Percentiles rank a stretch among this genome's conserved stretches.
These are phyloP conservation scores for Boletellus ananas DNA, from an alignment of 768 basidiomycete genomes.

Conservation along the genomic window DNA sequence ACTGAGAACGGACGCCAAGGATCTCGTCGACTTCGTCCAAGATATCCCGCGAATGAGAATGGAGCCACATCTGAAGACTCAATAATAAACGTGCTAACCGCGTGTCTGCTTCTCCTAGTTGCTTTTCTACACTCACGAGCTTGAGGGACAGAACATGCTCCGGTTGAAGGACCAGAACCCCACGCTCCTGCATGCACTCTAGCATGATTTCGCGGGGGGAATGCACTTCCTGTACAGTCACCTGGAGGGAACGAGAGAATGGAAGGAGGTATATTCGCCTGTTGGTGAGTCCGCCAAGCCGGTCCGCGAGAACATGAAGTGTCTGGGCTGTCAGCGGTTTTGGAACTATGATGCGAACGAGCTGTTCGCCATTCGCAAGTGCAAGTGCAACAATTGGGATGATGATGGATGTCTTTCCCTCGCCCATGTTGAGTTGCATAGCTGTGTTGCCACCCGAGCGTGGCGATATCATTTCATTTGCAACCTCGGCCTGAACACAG, in stretches of 20 bases:
- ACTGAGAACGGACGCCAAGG: constrained; percentile 41
- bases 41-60: constrained; percentile 15
- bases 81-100: constrained; percentile 18
- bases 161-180: constrained; percentile 44
- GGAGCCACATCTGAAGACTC: constrained; percentile 16
- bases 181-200: constrained; percentile 34
- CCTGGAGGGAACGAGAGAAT: constrained; percentile 37
- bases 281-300: constrained; percentile 40
- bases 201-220: constrained; percentile 18
- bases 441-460: constrained; percentile 31
- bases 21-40: constrained; percentile 24
- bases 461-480: constrained; percentile 44
- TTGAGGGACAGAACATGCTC: constrained; percentile 49
- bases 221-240: constrained; percentile 6
- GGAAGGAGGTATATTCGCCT: constrained; percentile 45
- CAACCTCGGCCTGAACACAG: constrained; percentile 39
- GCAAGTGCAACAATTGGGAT: constrained; percentile 40
- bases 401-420: constrained; percentile 46
- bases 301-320: constrained; percentile 41
- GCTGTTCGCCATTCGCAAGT: constrained; percentile 38
- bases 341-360: constrained; percentile 45
- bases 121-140: constrained; percentile 32
- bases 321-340: constrained; percentile 42
- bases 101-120: constrained; percentile 10
- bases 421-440: constrained; percentile 56